Conservation (phyloP, 495 filamentous ascomycete species). For the Talaromyces trachyspermus region DNA sequence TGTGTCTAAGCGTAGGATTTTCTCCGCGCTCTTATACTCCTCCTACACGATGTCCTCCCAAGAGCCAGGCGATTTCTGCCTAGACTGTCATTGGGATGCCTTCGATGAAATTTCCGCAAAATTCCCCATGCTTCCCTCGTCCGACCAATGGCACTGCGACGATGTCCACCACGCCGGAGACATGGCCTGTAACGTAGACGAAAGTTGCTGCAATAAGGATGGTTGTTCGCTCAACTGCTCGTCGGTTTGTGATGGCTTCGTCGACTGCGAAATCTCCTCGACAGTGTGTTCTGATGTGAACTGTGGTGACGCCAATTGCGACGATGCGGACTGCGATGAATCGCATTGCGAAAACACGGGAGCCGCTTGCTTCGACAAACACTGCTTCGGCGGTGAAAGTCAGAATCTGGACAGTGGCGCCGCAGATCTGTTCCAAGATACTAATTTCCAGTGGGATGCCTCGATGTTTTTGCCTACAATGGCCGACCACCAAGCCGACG, state of each 20-base stretch:
- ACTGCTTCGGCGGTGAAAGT: constrained; percentile 29
- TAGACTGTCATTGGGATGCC: constrained; percentile 38
- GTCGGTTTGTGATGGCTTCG: constrained; percentile 38
- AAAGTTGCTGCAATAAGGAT: constrained; percentile 38
- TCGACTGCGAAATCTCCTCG: constrained; percentile 35
- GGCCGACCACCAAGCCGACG: constrained; percentile 1
- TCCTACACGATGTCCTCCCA: constrained; percentile 27
- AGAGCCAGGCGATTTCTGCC: constrained; percentile 30
- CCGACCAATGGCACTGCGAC: constrained; percentile 26
- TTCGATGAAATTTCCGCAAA: constrained; percentile 19
- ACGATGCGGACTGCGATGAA: constrained; percentile 32
- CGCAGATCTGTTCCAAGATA: constrained; percentile 27
- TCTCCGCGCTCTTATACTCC: background rate
- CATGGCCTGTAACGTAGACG: constrained; percentile 24
- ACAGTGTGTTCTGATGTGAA: constrained; percentile 32
- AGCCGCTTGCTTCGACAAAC: constrained; percentile 34
- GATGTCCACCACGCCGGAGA: constrained; percentile 23
- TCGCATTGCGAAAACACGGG: constrained; percentile 23
- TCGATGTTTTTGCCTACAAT: constrained; percentile 20
- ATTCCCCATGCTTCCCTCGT: background rate
- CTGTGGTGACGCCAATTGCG: constrained; percentile 28
- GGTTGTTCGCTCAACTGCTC: constrained; percentile 35
- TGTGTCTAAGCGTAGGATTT: background rate
- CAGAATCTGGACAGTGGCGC: constrained; percentile 23
- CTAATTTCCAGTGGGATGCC: constrained; percentile 25